Base-by-base conservation (phyloP, 2,329 filamentous ascomycete genomes). In the Aspergillus latus region DNA sequence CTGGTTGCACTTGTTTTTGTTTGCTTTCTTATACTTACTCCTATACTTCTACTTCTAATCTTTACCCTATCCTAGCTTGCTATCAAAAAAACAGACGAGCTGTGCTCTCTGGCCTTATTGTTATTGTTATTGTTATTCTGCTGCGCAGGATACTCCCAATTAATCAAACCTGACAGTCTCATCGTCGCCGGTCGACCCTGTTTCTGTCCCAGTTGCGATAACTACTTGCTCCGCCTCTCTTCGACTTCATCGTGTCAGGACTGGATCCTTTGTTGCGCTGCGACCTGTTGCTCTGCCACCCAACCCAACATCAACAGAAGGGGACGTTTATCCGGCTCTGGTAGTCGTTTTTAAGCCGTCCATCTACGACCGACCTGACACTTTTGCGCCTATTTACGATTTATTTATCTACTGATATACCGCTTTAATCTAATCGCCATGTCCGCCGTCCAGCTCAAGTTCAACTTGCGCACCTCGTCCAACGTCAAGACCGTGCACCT, bases 401-500 rank as follows among this genome's bases (percentile, higher is more conserved):
- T 57, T 48, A 30, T 37, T 39, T 29, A 34, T 50, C 21, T 30
- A 11, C 26, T 44, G 15, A 48, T 21, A 8, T 42, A 42, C n/a
- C 3, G 21, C 21, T 21, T 15, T 42, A 7, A 16, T 61, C 48
- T 67, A 64, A 72, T 66, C 54, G 69, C 74, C 80, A 96, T 96
- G 91, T 88, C 92, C 78, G 82, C 91, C 75, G 87, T 94, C 78
- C 93, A 97, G 80, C 88, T 96, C 67, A 93, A 92, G 74, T 97
- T 97, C 81, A 88, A 89, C 76, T 90, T 97, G 76, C 91, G 92
- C 81, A 95, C 95, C 76, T 96, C 92, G 73, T 87, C 90, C 74
- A 91, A 92, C 80, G 91, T 95, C 84, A 96, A 97, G 86, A 93
- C 92, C 72, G 93, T 96, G 74, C 93, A 97, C 75, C 84, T 99